These are phyloP conservation scores for Geum urbanum DNA, from an alignment of 306 rosid genomes.

Conservation along the genomic window DNA sequence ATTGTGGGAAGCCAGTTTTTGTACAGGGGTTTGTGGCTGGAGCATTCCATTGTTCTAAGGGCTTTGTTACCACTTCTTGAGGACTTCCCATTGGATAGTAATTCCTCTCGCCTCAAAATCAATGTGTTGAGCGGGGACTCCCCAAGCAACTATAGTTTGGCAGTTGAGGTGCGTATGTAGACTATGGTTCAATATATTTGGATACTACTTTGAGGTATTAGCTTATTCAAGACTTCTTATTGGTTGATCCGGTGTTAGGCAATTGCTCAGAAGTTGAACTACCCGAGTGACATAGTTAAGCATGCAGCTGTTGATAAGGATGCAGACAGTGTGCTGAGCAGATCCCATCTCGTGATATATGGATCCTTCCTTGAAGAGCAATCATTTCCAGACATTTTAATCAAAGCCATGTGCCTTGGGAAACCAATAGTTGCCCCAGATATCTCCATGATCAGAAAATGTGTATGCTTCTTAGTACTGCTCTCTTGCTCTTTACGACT, in stretches of 20 bases:
- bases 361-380: slow-evolving; percentile 84
- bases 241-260: slow-evolving; percentile 41
- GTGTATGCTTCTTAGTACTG: slow-evolving; percentile 45
- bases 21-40: slow-evolving; percentile 91
- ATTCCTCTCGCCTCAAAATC: slow-evolving; percentile 51
- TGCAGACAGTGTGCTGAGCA: slow-evolving; percentile 49
- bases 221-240: slow-evolving; percentile 30
- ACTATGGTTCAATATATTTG: slow-evolving; percentile 16
- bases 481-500: slow-evolving; percentile 3
- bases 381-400: slow-evolving; percentile 75
- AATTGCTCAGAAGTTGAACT: slow-evolving; percentile 67
- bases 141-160: slow-evolving; percentile 59
- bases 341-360: slow-evolving; percentile 71
- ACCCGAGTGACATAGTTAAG: slow-evolving; percentile 65
- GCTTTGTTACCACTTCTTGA: slow-evolving; percentile 66
- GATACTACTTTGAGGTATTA: slow-evolving; percentile 14
- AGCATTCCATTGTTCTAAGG: slow-evolving; percentile 74
- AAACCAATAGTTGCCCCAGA: slow-evolving; percentile 88
- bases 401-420: slow-evolving; percentile 86
- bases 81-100: slow-evolving; percentile 40
- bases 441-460: slow-evolving; percentile 68
- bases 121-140: slow-evolving; percentile 68
- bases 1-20: slow-evolving; percentile 83
- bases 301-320: slow-evolving; percentile 60
- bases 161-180: slow-evolving; percentile 56